Evolutionary conservation across 1,284 basidiomycete species (phyloP).

Genomic region (Sporisorium scitamineum): DNA sequence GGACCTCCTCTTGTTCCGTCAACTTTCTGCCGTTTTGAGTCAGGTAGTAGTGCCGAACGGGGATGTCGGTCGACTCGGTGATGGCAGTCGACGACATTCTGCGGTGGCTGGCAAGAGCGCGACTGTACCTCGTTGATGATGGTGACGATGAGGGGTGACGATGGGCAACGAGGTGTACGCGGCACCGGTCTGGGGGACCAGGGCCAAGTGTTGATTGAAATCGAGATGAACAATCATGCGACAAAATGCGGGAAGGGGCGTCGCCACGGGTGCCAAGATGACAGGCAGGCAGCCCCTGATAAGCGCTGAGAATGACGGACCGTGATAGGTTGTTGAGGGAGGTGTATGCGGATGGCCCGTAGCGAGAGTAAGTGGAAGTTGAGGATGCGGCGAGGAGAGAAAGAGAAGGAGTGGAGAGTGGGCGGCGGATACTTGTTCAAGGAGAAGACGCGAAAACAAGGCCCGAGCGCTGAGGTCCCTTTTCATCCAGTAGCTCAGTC

Average conservation of each 20-base stretch:
- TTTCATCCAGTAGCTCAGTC: background rate
- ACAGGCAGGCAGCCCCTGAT: background rate
- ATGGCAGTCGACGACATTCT: background rate
- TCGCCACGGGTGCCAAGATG: background rate
- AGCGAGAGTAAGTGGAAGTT: background rate
- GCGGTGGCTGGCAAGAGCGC: background rate
- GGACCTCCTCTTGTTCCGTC: background rate
- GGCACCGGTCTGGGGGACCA: no score
- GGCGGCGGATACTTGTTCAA: background rate
- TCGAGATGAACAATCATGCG: background rate
- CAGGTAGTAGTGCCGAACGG: constrained; percentile 1
- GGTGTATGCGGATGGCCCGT: background rate
- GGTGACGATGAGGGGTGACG: background rate
- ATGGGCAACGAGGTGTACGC: no score
- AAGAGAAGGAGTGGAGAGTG: background rate
- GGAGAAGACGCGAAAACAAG: background rate
- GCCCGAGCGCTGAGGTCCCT: background rate
- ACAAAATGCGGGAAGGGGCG: background rate
- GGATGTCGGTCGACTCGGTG: background rate
- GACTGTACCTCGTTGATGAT: background rate
- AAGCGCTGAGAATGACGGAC: background rate
- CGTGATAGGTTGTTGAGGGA: background rate
- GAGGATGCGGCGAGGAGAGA: background rate
- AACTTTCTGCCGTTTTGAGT: background rate
- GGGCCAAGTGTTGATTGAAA: background rate